phyloP scores from a whole-genome alignment of 2,329 filamentous ascomycete species.

The Fonsecaea monophora region DNA sequence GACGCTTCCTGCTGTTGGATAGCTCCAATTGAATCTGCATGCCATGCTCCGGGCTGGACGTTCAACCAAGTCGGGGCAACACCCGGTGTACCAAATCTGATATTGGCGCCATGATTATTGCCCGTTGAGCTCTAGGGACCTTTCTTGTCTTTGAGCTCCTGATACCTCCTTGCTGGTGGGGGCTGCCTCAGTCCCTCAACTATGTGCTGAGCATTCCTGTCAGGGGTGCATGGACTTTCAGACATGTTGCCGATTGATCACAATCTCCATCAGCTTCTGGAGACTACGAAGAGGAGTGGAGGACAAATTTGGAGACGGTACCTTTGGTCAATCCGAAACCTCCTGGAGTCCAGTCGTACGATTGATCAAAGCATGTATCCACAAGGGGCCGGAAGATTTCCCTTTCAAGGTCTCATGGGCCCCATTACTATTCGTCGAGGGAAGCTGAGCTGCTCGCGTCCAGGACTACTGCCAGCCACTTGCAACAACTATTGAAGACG shows the following conservation, averaged over 20 bases:
- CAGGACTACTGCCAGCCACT: not conserved
- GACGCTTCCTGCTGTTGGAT: not conserved
- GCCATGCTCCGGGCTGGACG: not conserved
- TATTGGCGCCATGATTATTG: not conserved
- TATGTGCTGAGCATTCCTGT: not conserved
- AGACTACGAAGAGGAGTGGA: not conserved
- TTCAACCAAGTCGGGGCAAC: not conserved
- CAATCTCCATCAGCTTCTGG: not conserved
- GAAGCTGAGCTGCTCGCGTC: not conserved
- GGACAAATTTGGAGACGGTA: not conserved
- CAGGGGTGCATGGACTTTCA: not conserved
- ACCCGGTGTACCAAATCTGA: not conserved
- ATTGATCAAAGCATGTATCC: not conserved
- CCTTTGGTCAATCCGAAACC: not conserved
- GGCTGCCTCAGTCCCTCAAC: not conserved
- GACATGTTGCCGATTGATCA: not conserved
- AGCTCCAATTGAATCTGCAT: not conserved
- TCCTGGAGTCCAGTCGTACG: not conserved
- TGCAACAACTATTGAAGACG: not conserved
- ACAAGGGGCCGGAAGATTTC: slow-evolving; percentile 7
- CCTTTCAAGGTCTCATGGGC: slow-evolving; percentile 5
- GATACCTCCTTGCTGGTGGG: not conserved
- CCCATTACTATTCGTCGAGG: slow-evolving; percentile 1
- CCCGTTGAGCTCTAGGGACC: not conserved
- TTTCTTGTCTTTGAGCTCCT: not conserved